Evolutionary conservation across 2,329 filamentous ascomycete species (phyloP), one percentile per base, ranked within the genome.

Genomic region (Neoscytalidium dimidiatum): DNA sequence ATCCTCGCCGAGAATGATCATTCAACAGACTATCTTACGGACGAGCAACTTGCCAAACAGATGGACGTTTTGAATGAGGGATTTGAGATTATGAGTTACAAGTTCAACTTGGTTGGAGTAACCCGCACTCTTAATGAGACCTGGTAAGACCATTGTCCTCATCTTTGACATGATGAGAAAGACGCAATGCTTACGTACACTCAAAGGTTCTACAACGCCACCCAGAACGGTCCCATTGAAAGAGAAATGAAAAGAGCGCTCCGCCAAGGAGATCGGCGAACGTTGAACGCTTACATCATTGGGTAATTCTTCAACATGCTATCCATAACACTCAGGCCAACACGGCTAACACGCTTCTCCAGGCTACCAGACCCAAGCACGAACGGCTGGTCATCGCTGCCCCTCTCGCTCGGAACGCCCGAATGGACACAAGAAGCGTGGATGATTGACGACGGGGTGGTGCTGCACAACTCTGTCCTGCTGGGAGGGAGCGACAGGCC

Each of bases 61-160:
- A 70, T 85, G n/a, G 67, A 72, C 3, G 78, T 79, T 21, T 69
- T 85, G 69, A 85, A 85, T 70, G 63, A 68, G 0, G 80, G 79
- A 17, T 85, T 80, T 65, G 74, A 73, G 19, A 74, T 77, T 0
- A 75, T 83, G 33, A 77, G 78, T 61, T 77, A 85, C 68, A 70
- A 70, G 1, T 86, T 85, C 73, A 77, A 75, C 28, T 77, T 83
- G 44, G 74, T 78, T 21, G 75, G 75, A 62, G 81, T 74, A 21
- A 78, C 79, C 64, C 80, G 76, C 67, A 83, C 83, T 41, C 72
- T 84, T 69, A 84, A 85, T 75, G 43, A 72, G 19, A 73, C 73
- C 69, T 86, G 82, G 82, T 62, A 2, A n/a, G n/a, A n/a, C n/a
- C n/a, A n/a, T n/a, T n/a, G n/a, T n/a, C n/a, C n/a, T n/a, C n/a